A percentile compares a stretch with the other conserved stretches of the same genome.
These are phyloP conservation scores for Neurospora crassa DNA, from an alignment of 2,329 filamentous ascomycete species.

Conservation along the genomic window DNA sequence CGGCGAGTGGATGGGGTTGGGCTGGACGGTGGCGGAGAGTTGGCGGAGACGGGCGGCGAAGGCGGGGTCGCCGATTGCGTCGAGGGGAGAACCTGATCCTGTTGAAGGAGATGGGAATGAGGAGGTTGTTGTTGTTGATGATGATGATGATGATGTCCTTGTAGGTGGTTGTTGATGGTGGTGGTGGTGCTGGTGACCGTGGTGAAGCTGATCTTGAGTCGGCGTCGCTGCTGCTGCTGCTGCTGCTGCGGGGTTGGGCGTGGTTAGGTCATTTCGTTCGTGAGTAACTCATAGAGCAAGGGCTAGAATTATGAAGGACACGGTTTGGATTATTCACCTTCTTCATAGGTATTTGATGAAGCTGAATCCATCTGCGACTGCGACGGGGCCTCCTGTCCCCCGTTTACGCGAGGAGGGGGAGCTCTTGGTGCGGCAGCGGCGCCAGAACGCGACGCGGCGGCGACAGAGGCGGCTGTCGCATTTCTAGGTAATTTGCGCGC, in stretches of 20 bases:
- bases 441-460: not conserved
- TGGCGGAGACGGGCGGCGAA: constrained; percentile 42
- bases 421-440: not conserved
- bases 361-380: not conserved
- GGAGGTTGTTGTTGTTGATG: not conserved
- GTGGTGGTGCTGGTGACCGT: not conserved
- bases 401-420: not conserved
- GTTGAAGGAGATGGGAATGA: not conserved
- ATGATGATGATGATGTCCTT: not conserved
- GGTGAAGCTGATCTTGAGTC: not conserved
- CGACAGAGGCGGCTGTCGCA: not conserved
- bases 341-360: not conserved
- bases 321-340: not conserved
- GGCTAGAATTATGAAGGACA: not conserved
- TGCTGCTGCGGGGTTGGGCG: not conserved
- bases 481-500: not conserved
- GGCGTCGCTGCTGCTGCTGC: not conserved
- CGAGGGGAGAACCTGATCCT: constrained; percentile 1
- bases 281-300: not conserved
- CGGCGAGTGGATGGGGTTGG: constrained; percentile 43
- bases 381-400: not conserved
- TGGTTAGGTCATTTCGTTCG: not conserved
- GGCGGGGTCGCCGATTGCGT: constrained; percentile 20
- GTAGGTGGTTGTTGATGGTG: not conserved
- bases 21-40: constrained; percentile 42